Conservation (phyloP, 73 alveolate species). For the Durusdinium trenchii region DNA sequence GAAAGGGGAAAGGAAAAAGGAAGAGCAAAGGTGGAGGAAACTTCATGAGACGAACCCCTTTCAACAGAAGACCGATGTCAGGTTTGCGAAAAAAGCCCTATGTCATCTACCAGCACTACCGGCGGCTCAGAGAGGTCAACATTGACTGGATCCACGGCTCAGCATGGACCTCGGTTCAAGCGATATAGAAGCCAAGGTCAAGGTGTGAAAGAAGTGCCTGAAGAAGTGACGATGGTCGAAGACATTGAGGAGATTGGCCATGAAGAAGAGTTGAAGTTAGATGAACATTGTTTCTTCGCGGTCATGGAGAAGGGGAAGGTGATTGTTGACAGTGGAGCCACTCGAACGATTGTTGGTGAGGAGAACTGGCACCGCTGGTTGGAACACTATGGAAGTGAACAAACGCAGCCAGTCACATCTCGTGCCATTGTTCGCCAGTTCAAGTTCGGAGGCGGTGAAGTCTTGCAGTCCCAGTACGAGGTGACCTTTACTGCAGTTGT, state of each 20-base stretch:
- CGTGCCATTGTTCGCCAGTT: neutral
- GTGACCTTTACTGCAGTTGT: neutral
- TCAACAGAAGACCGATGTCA: neutral
- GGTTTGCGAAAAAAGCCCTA: neutral
- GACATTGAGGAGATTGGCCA: no score
- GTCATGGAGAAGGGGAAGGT: neutral
- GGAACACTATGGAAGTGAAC: no score
- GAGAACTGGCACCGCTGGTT: neutral
- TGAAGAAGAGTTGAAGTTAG: no score
- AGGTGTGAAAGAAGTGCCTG: no score
- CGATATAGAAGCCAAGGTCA: no score
- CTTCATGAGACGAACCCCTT: neutral
- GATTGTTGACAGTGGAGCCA: constrained; percentile 15
- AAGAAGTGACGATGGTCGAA: no score
- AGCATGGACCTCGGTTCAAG: constrained; percentile 16
- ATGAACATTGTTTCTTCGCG: neutral
- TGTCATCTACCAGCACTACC: neutral
- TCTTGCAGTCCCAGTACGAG: neutral
- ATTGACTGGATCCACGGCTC: neutral
- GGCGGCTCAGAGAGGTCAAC: neutral
- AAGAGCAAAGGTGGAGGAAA: neutral
- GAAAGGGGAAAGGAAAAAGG: neutral
- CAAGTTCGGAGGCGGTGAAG: neutral
- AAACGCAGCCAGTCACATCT: neutral
- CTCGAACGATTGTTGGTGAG: neutral